Conservation (phyloP, 176 grass and related monocot genomes). For the Avena insularis region DNA sequence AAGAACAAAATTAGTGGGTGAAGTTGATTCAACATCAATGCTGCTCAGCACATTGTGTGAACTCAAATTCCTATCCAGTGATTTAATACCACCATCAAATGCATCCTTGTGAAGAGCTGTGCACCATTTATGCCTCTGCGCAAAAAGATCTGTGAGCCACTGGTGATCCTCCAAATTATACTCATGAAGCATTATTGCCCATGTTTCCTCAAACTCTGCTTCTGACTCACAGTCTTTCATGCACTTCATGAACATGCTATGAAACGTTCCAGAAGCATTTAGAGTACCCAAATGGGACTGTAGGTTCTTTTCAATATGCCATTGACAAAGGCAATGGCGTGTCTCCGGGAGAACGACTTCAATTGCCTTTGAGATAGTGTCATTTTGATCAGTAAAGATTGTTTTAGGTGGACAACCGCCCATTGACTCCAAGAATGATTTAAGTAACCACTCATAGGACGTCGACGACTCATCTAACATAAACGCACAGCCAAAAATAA, state of each 20-base stretch:
- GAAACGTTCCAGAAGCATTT: conserved; percentile 60
- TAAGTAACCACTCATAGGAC: conserved; percentile 79
- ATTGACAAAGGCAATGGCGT: conserved; percentile 62
- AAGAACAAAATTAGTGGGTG: conserved; percentile 53
- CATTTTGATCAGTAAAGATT: conserved; percentile 77
- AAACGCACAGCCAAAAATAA: conserved; percentile 79
- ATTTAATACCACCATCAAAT: conserved; percentile 77
- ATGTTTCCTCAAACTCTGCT: conserved; percentile 71
- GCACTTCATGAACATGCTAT: conserved; percentile 67
- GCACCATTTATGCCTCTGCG: conserved; percentile 83
- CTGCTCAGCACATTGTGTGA: conserved; percentile 53
- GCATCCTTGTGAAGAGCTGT: conserved; percentile 63
- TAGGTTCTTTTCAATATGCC: conserved; percentile 66
- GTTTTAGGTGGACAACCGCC: conserved; percentile 65
- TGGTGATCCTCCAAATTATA: conserved; percentile 66
- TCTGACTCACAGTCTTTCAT: conserved; percentile 74
- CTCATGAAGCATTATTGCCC: conserved; percentile 63
- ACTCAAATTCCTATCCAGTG: conserved; percentile 47
- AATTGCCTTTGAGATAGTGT: conserved; percentile 67
- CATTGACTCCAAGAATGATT: conserved; percentile 81
- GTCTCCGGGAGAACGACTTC: conserved; percentile 60
- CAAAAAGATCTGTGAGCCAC: conserved; percentile 66
- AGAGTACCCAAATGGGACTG: conserved; percentile 61
- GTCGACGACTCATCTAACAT: conserved; percentile 65
- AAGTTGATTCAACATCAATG: conserved; percentile 62